Evolutionary conservation across 768 basidiomycete genomes (phyloP).

Genomic region (Kwoniella dendrophila): DNA sequence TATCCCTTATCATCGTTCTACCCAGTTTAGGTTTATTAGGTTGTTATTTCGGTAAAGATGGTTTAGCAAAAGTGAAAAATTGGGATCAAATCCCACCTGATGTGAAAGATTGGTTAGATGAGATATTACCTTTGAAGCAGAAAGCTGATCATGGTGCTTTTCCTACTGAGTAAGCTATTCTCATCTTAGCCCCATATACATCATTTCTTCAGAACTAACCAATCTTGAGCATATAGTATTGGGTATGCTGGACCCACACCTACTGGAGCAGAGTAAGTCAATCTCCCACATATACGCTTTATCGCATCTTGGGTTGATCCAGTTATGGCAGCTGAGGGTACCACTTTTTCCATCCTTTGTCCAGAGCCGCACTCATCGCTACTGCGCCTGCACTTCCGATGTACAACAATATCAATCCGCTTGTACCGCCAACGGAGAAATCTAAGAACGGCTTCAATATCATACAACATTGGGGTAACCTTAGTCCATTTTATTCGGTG

Average conservation of each 20-base stretch:
- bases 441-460: conserved; percentile 41
- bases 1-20: conserved; percentile 27
- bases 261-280: conserved; percentile 52
- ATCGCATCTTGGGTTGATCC: not conserved
- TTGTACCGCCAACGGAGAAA: conserved; percentile 36
- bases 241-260: conserved; percentile 55
- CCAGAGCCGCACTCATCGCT: conserved; percentile 44
- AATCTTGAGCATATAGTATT: conserved; percentile 29
- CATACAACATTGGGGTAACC: conserved; percentile 53
- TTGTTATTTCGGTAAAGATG: conserved; percentile 34
- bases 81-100: conserved; percentile 44
- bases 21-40: conserved; percentile 29
- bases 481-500: conserved; percentile 53
- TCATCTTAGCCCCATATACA: not conserved
- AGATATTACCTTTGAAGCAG: conserved; percentile 16
- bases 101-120: conserved; percentile 44
- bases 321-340: too few relatives aligned
- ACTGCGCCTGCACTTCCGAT: conserved; percentile 48
- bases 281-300: not conserved
- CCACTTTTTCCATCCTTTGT: not conserved
- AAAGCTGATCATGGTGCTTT: conserved; percentile 39
- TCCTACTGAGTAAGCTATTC: conserved; percentile 43
- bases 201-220: not conserved
- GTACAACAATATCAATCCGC: conserved; percentile 45
- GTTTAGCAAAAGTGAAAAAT: conserved; percentile 24